A percentile compares a stretch with the other conserved stretches of the same genome.
Conservation (phyloP, 2,329 filamentous ascomycete species). For the Botryotinia globosa region DNA sequence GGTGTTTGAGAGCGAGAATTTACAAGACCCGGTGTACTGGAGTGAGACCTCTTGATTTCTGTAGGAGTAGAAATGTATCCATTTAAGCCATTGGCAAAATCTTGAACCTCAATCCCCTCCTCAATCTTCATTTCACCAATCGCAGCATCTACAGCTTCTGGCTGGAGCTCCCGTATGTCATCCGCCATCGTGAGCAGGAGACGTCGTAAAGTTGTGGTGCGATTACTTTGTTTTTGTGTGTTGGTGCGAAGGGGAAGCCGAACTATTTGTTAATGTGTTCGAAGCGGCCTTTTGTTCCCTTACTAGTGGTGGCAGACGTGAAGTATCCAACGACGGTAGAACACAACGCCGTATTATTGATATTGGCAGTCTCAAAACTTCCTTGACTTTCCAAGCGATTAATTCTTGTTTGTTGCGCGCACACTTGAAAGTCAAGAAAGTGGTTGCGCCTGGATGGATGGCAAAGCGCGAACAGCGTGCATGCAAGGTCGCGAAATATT, state of each 20-base stretch:
- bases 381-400: constrained; percentile 15
- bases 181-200: constrained; percentile 34
- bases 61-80: constrained; percentile 25
- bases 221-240: constrained; percentile 14
- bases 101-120: constrained; percentile 25
- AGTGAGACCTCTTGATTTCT: constrained; percentile 30
- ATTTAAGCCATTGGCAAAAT: constrained; percentile 31
- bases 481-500: constrained; percentile 22
- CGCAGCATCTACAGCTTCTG: constrained; percentile 36
- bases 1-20: constrained; percentile 34
- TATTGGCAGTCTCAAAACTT: not conserved
- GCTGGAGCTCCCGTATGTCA: constrained; percentile 31
- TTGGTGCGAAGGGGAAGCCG: constrained; percentile 16
- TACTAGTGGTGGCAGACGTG: constrained; percentile 7
- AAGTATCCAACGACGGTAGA: constrained; percentile 8
- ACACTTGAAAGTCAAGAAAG: constrained; percentile 22
- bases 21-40: constrained; percentile 29
- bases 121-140: constrained; percentile 39
- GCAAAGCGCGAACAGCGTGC: constrained; percentile 12
- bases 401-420: constrained; percentile 15
- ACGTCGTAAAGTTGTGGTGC: constrained; percentile 13
- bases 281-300: constrained; percentile 9
- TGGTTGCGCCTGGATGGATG: constrained; percentile 25
- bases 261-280: constrained; percentile 12
- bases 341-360: constrained; percentile 11